Evolutionary conservation across 345 rosid species (phyloP).

Genomic region (Rhodomyrtus tomentosa): DNA sequence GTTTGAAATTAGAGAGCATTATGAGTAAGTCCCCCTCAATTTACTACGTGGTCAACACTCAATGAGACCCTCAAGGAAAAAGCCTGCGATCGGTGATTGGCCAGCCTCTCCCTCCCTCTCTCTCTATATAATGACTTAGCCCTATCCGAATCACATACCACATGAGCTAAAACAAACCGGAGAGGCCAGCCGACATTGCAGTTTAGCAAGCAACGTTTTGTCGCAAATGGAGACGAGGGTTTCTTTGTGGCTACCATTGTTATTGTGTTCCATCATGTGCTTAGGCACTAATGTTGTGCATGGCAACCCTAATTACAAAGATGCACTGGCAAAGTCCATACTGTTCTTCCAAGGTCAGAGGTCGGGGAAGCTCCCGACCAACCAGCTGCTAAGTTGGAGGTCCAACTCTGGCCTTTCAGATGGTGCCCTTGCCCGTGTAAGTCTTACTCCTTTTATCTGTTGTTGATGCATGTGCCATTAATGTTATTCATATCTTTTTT

Average conservation of each 20-base stretch:
- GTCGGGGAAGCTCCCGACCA: slow-evolving; percentile 57
- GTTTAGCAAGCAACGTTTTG: not conserved
- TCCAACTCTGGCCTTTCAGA: slow-evolving; percentile 69
- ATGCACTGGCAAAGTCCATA: slow-evolving; percentile 70
- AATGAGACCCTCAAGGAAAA: not conserved
- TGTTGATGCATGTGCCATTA: not conserved
- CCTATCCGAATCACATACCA: not conserved
- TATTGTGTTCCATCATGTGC: not conserved
- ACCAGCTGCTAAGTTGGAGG: slow-evolving; percentile 58
- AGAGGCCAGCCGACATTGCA: not conserved
- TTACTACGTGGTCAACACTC: not conserved
- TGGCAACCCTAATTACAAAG: slow-evolving; percentile 65
- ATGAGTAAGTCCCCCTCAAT: not conserved
- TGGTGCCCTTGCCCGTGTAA: slow-evolving; percentile 52
- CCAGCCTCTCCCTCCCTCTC: not conserved
- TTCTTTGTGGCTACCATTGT: slow-evolving; percentile 1
- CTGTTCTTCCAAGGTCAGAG: slow-evolving; percentile 89
- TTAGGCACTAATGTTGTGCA: slow-evolving; percentile 5
- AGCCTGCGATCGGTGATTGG: slow-evolving; percentile 4
- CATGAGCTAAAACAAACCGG: not conserved
- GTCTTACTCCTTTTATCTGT: not conserved
- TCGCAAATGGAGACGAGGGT: not conserved
- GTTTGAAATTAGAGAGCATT: not conserved
- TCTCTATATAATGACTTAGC: not conserved
- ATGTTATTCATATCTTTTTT: not conserved